phyloP scores from a whole-genome alignment of 345 rosid species.

The Salix viminalis region DNA sequence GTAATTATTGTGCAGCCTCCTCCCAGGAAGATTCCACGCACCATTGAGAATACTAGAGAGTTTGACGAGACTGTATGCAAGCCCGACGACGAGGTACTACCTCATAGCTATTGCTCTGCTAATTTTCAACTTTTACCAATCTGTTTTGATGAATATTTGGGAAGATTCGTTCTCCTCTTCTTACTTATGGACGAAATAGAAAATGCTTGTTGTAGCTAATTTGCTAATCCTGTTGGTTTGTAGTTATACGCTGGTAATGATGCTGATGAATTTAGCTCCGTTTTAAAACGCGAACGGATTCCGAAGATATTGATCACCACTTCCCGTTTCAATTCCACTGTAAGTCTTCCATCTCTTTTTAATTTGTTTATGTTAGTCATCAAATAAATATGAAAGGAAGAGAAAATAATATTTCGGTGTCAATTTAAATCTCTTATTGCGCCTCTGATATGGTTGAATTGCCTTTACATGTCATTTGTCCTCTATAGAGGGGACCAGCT shows the following conservation, averaged over 20 bases:
- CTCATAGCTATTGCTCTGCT: background rate
- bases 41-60: slow-evolving; percentile 94
- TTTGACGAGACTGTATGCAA: slow-evolving; percentile 79
- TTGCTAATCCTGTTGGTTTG: slow-evolving; percentile 2
- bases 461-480: slow-evolving; percentile 1
- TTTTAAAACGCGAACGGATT: slow-evolving; percentile 47
- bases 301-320: slow-evolving; percentile 87
- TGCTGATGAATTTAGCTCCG: slow-evolving; percentile 75
- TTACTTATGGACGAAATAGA: background rate
- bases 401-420: background rate
- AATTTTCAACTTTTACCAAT: background rate
- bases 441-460: slow-evolving; percentile 5
- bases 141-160: background rate
- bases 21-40: slow-evolving; percentile 59
- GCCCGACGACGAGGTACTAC: slow-evolving; percentile 81
- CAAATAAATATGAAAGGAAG: background rate
- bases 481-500: slow-evolving; percentile 77
- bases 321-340: slow-evolving; percentile 84
- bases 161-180: background rate
- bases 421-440: background rate
- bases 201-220: slow-evolving; percentile 6
- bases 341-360: slow-evolving; percentile 33
- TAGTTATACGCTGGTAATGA: slow-evolving; percentile 84
- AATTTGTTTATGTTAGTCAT: background rate
- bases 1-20: slow-evolving; percentile 49